A percentile compares a stretch with the other conserved stretches of the same genome.
Conservation (phyloP, 768 basidiomycete species). For the Postia placenta region DNA sequence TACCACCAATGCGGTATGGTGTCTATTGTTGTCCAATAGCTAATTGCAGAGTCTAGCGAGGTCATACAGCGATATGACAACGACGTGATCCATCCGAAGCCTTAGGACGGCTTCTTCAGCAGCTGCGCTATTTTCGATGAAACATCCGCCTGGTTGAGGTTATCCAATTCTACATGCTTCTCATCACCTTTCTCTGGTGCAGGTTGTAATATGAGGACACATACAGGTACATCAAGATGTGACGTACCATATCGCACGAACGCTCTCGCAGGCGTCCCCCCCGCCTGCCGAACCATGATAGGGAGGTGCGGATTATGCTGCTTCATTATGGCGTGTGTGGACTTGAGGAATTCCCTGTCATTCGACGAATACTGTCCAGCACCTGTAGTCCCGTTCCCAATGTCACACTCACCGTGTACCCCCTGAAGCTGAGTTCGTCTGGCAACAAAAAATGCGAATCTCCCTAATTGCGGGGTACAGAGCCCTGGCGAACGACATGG, state of each 20-base stretch:
- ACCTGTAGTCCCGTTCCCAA: background rate
- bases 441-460: constrained; percentile 75
- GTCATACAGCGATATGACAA: too few species aligned
- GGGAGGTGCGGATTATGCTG: constrained; percentile 85
- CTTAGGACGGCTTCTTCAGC: constrained; percentile 26
- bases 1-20: too few species aligned
- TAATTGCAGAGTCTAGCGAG: too few species aligned
- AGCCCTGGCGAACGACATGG: constrained; percentile 54
- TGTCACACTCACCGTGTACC: constrained; percentile 59
- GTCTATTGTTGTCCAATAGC: too few species aligned
- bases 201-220: background rate
- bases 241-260: constrained; percentile 82
- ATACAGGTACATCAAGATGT: background rate
- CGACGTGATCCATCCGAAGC: background rate
- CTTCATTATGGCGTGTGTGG: constrained; percentile 71
- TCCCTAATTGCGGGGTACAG: constrained; percentile 77
- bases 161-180: constrained; percentile 75
- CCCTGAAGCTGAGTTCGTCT: constrained; percentile 67
- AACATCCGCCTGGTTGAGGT: constrained; percentile 66
- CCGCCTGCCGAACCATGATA: constrained; percentile 74
- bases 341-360: constrained; percentile 69
- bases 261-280: constrained; percentile 71
- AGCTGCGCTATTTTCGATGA: constrained; percentile 64
- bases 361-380: background rate
- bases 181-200: constrained; percentile 70